These are phyloP conservation scores for Acrocalymma vagum DNA, from an alignment of 2,329 filamentous ascomycete genomes.

Conservation along the genomic window DNA sequence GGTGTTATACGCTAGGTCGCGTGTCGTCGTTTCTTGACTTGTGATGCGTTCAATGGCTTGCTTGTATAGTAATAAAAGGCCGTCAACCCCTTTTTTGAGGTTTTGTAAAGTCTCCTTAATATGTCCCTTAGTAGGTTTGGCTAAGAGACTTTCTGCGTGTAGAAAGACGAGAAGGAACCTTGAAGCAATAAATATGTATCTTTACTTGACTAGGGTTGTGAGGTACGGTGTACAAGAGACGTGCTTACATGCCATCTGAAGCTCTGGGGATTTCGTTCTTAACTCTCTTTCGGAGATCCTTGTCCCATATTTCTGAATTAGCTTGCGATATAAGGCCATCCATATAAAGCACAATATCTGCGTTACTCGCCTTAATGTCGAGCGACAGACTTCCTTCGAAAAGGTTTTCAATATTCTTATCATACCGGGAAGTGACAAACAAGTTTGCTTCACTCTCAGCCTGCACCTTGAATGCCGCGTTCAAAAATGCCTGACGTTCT, in stretches of 20 bases:
- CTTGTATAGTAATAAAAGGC: slow-evolving; percentile 52
- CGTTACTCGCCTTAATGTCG: slow-evolving; percentile 22
- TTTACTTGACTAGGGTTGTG: neutral
- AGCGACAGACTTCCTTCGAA: slow-evolving; percentile 13
- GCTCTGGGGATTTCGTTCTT: slow-evolving; percentile 14
- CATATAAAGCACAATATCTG: slow-evolving; percentile 24
- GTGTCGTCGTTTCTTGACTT: slow-evolving; percentile 40
- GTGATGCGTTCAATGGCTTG: slow-evolving; percentile 54
- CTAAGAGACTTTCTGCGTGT: slow-evolving; percentile 45
- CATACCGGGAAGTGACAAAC: slow-evolving; percentile 23
- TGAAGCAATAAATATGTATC: no score
- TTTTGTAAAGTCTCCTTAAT: slow-evolving; percentile 42
- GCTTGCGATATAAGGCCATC: slow-evolving; percentile 15
- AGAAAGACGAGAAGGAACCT: slow-evolving; percentile 50
- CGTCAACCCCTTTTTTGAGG: slow-evolving; percentile 37
- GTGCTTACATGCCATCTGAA: slow-evolving; percentile 28
- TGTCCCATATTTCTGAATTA: slow-evolving; percentile 14
- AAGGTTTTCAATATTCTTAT: slow-evolving; percentile 12
- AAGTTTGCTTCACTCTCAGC: slow-evolving; percentile 11
- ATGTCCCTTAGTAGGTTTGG: slow-evolving; percentile 40
- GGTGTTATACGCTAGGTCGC: slow-evolving; percentile 45
- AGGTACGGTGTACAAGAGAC: neutral
- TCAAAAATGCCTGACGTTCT: slow-evolving; percentile 14
- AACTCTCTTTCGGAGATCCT: slow-evolving; percentile 12
- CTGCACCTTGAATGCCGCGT: slow-evolving; percentile 11